Conservation (phyloP, 1,284 basidiomycete species). For the Cutaneotrichosporon daszewskae region DNA sequence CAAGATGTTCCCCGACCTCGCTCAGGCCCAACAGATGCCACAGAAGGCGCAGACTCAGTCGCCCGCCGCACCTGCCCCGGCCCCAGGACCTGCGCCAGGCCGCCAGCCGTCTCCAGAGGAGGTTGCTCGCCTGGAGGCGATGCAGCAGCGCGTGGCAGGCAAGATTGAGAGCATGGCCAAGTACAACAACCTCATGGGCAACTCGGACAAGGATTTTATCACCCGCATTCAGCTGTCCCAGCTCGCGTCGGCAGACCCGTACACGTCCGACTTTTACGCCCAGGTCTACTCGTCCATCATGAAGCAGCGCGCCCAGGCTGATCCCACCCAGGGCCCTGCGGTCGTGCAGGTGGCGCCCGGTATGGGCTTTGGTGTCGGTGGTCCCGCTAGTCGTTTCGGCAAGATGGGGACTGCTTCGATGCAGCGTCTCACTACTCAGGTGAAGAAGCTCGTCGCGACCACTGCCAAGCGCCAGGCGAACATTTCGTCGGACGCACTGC, state of each 20-base stretch:
- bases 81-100: not conserved
- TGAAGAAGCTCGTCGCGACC: constrained; percentile 91
- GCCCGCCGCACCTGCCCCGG: constrained; percentile 17
- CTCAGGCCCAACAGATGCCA: constrained; percentile 19
- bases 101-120: constrained; percentile 31
- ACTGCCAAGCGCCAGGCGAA: constrained; percentile 79
- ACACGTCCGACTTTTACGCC: constrained; percentile 96
- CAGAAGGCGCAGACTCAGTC: constrained; percentile 27
- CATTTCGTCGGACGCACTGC: constrained; percentile 53
- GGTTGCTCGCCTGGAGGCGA: constrained; percentile 30
- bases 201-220: constrained; percentile 98
- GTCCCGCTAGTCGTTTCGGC: constrained; percentile 54
- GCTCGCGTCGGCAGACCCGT: constrained; percentile 91
- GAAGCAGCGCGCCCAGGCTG: constrained; percentile 58
- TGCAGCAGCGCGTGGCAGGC: constrained; percentile 31
- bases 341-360: constrained; percentile 70
- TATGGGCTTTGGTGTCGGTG: constrained; percentile 73
- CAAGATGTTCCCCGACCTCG: constrained; percentile 45
- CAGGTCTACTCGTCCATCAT: constrained; percentile 86
- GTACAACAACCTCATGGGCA: constrained; percentile 90
- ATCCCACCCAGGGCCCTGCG: constrained; percentile 4
- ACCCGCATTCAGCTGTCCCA: constrained; percentile 98
- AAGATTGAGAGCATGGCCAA: constrained; percentile 61
- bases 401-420: constrained; percentile 70
- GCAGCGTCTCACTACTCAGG: constrained; percentile 95